Evolutionary conservation across 2,329 filamentous ascomycete genomes (phyloP).

Genomic region (Triangularia setosa): DNA sequence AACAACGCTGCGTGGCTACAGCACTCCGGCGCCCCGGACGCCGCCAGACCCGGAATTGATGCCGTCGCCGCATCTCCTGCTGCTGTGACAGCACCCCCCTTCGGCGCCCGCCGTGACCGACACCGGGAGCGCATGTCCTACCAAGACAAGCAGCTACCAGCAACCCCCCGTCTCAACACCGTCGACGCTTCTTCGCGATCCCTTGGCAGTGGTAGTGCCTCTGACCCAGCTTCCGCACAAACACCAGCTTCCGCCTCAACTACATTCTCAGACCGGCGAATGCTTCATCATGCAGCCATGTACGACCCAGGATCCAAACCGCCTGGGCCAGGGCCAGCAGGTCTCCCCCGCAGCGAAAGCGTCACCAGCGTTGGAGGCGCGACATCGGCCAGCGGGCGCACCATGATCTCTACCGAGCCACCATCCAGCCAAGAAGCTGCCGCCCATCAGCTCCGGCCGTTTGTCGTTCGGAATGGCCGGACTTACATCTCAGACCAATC

Average conservation of each 20-base stretch:
- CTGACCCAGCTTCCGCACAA: constrained; percentile 25
- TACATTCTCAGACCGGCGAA: constrained; percentile 22
- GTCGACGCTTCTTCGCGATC: constrained; percentile 15
- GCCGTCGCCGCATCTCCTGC: constrained; percentile 5
- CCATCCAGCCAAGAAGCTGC: constrained; percentile 39
- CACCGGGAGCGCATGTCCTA: constrained; percentile 26
- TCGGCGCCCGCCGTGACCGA: constrained; percentile 14
- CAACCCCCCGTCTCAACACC: constrained; percentile 26
- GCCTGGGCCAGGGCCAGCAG: constrained; percentile 12
- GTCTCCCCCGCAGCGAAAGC: constrained; percentile 40
- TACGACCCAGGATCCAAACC: constrained; percentile 23
- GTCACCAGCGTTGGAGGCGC: constrained; percentile 44
- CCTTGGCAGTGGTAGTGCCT: constrained; percentile 16
- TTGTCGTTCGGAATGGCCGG: constrained; percentile 72
- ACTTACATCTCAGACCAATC: constrained; percentile 74
- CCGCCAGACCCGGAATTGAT: constrained; percentile 13
- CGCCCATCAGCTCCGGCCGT: constrained; percentile 44
- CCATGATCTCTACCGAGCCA: constrained; percentile 48
- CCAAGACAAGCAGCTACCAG: constrained; percentile 30
- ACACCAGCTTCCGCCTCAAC: constrained; percentile 22
- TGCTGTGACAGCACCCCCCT: constrained; percentile 9
- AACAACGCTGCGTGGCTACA: constrained; percentile 18
- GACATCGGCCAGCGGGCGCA: constrained; percentile 41
- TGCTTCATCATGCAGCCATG: constrained; percentile 37
- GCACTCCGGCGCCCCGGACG: constrained; percentile 9